A percentile compares a stretch with the other conserved stretches of the same genome.
Evolutionary conservation across 129 eudicot genomes (phyloP).

Genomic region (Arctium minus): DNA sequence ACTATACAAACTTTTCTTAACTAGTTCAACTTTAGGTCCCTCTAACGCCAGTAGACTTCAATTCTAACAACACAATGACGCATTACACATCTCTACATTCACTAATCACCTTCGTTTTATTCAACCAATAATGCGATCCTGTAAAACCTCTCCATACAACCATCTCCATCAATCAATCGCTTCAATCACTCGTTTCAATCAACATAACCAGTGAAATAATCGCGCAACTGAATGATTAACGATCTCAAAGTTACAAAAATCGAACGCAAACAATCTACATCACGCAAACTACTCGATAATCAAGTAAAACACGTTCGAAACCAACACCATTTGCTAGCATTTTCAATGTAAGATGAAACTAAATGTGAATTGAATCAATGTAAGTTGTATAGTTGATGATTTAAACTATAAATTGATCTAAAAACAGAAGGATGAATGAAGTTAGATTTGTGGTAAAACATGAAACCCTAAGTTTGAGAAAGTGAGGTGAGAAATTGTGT

Average conservation of each 20-base stretch:
- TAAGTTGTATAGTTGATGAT: not conserved
- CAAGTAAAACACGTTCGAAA: not conserved
- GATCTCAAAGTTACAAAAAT: slow-evolving; percentile 5
- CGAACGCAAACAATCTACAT: not conserved
- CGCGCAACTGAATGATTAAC: not conserved
- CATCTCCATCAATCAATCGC: not conserved
- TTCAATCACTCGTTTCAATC: not conserved
- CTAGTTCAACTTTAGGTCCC: not conserved
- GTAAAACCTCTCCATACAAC: not conserved
- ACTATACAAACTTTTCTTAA: not conserved
- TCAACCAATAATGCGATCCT: not conserved
- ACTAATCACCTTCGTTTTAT: not conserved
- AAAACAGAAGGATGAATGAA: not conserved
- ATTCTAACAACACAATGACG: not conserved
- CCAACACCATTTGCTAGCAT: not conserved
- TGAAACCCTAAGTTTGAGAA: slow-evolving; percentile 1
- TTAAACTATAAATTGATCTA: not conserved
- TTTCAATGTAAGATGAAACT: not conserved
- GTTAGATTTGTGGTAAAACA: slow-evolving; percentile 1
- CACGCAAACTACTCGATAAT: not conserved
- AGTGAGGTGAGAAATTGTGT: not conserved
- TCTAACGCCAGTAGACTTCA: not conserved
- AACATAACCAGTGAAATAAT: not conserved
- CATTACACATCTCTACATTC: not conserved
- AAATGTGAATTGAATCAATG: slow-evolving; percentile 5